Evolutionary conservation across 768 basidiomycete species (phyloP).

Genomic region (Glaciozyma antarctica): DNA sequence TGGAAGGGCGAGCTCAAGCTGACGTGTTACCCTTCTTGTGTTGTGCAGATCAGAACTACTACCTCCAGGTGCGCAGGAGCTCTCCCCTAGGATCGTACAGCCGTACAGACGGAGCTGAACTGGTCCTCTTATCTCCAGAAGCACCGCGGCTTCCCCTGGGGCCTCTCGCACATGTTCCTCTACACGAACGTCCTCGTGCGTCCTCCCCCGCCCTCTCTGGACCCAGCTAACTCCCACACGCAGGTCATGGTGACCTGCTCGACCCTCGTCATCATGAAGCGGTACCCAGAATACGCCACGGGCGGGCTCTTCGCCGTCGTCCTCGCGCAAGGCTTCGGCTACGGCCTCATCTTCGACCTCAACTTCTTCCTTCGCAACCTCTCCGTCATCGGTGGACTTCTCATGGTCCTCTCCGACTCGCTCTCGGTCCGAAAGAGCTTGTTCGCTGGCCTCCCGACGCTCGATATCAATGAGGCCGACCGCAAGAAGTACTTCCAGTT

Average conservation of each 20-base stretch:
- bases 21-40: neutral
- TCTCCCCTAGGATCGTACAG: conserved; percentile 33
- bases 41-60: conserved; percentile 83
- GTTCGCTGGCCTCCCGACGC: conserved; percentile 75
- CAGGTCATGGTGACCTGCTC: conserved; percentile 86
- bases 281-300: conserved; percentile 78
- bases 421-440: conserved; percentile 69
- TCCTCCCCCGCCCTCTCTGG: conserved; percentile 19
- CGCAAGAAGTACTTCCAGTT: conserved; percentile 96
- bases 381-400: conserved; percentile 90
- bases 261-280: conserved; percentile 72
- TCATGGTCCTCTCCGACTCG: conserved; percentile 98
- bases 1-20: neutral
- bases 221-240: neutral
- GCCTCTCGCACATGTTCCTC: conserved; percentile 86
- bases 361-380: conserved; percentile 99
- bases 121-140: conserved; percentile 43
- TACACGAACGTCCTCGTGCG: conserved; percentile 81
- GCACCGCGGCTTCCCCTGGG: conserved; percentile 92
- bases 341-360: conserved; percentile 97
- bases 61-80: conserved; percentile 89
- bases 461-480: conserved; percentile 76
- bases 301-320: conserved; percentile 84
- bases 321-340: conserved; percentile 91
- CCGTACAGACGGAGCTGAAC: neutral